Conservation (phyloP, 805 yeast species). For the Saccharomycopsis fodiens region DNA sequence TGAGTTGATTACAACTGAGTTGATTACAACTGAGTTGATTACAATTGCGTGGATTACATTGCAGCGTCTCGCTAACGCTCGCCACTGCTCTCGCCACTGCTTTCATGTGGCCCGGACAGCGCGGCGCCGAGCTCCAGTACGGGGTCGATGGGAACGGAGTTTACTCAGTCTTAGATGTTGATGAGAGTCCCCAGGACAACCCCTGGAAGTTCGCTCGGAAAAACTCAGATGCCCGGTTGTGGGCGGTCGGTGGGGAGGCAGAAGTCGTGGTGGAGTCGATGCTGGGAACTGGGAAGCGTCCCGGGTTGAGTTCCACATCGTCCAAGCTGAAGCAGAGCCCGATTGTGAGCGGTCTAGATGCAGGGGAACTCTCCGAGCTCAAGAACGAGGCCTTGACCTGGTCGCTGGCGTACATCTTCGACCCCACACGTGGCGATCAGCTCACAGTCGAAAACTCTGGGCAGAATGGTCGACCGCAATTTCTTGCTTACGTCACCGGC, state of each 20-base stretch:
- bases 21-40: no score
- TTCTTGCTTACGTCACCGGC: not conserved
- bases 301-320: no score
- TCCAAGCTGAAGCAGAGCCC: no score
- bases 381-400: conserved; percentile 3
- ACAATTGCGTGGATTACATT: no score
- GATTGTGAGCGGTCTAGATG: no score
- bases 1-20: no score
- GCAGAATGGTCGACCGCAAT: conserved; percentile 11
- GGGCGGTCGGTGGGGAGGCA: not conserved
- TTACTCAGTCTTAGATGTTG: no score
- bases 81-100: no score
- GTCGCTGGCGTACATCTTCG: conserved; percentile 9
- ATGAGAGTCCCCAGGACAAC: not conserved
- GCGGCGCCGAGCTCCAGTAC: conserved; percentile 10
- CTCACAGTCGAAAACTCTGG: conserved; percentile 16
- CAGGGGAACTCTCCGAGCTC: not conserved
- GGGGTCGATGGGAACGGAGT: conserved; percentile 16
- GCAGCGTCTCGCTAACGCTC: no score
- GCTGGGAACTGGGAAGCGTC: no score
- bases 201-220: not conserved
- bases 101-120: conserved; percentile 17
- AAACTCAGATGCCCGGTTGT: not conserved
- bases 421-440: conserved; percentile 4
- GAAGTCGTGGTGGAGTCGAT: no score